phyloP scores from a whole-genome alignment of 1,284 basidiomycete species.

The Puccinia hordei region DNA sequence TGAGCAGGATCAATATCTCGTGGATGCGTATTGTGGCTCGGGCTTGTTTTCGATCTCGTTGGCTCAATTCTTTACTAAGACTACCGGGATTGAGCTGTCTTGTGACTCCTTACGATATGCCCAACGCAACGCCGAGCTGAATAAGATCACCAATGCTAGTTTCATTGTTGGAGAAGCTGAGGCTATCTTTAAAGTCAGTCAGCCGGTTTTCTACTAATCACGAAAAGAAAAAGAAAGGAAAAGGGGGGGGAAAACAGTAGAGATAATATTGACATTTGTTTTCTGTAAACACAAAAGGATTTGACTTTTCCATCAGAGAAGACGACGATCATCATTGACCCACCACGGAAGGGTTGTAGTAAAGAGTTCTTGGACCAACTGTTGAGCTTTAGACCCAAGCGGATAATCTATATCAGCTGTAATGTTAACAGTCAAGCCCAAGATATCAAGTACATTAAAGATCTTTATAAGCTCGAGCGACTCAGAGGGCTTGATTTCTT shows the following conservation, averaged over 20 bases:
- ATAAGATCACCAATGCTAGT: conserved; percentile 63
- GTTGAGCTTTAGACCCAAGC: conserved; percentile 55
- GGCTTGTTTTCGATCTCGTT: conserved; percentile 91
- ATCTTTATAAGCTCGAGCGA: conserved; percentile 72
- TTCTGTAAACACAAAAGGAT: conserved; percentile 51
- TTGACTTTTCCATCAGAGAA: conserved; percentile 68
- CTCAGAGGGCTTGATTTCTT: conserved; percentile 86
- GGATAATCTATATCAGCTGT: conserved; percentile 58
- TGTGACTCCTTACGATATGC: conserved; percentile 76
- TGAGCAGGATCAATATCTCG: conserved; percentile 53
- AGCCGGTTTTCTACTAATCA: conserved; percentile 65
- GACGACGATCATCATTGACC: conserved; percentile 79
- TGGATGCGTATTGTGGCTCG: conserved; percentile 64
- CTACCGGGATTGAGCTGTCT: conserved; percentile 82
- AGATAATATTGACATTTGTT: conserved; percentile 68
- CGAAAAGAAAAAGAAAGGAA: too few species aligned
- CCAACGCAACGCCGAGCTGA: conserved; percentile 76
- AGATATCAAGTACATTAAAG: conserved; percentile 72
- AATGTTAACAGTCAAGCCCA: conserved; percentile 74
- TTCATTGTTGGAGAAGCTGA: conserved; percentile 66
- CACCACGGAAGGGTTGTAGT: conserved; percentile 63
- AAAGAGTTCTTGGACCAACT: conserved; percentile 58
- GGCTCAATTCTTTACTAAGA: conserved; percentile 71
- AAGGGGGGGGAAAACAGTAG: too few species aligned
- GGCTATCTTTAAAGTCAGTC: conserved; percentile 64